phyloP scores from a whole-genome alignment of 2,329 filamentous ascomycete genomes.

The Chalaropsis ovoidea region DNA sequence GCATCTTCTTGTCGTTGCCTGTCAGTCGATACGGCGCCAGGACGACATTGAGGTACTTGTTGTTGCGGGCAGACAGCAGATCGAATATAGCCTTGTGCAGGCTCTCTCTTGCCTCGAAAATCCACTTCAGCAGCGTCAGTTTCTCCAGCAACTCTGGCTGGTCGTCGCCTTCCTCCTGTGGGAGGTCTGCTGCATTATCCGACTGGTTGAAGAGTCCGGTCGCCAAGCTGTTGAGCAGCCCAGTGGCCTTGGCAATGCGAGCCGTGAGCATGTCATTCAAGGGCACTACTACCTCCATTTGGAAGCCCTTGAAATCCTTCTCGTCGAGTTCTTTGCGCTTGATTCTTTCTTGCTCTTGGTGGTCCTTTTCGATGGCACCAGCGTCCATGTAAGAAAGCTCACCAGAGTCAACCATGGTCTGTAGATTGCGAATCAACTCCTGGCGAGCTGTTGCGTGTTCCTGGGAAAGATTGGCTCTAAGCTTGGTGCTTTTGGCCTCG shows the following conservation, averaged over 20 bases:
- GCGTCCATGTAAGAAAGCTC: conserved; percentile 75
- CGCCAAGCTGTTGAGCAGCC: conserved; percentile 42
- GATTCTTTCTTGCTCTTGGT: conserved; percentile 57
- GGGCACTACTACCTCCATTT: conserved; percentile 71
- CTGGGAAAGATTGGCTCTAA: conserved; percentile 46
- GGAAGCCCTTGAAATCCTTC: conserved; percentile 73
- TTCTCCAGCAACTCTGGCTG: conserved; percentile 90
- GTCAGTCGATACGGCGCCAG: conserved; percentile 67
- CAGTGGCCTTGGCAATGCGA: conserved; percentile 62
- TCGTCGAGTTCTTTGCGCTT: conserved; percentile 64
- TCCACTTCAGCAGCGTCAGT: conserved; percentile 88
- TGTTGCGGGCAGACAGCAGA: conserved; percentile 71
- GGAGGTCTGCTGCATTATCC: conserved; percentile 61
- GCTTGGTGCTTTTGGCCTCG: conserved; percentile 45
- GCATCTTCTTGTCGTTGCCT: conserved; percentile 67
- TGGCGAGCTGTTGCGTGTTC: conserved; percentile 46
- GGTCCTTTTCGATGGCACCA: conserved; percentile 67
- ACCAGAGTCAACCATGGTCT: conserved; percentile 66
- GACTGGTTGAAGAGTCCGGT: conserved; percentile 32
- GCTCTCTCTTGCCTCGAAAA: conserved; percentile 86
- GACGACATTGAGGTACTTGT: conserved; percentile 76
- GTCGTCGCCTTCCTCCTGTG: conserved; percentile 91
- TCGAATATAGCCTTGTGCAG: conserved; percentile 80
- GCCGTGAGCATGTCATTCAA: conserved; percentile 69
- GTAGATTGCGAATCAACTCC: conserved; percentile 62